A percentile compares a stretch with the other conserved stretches of the same genome.
phyloP scores from a whole-genome alignment of 129 eudicot species.

The Chrysanthemum seticuspe region DNA sequence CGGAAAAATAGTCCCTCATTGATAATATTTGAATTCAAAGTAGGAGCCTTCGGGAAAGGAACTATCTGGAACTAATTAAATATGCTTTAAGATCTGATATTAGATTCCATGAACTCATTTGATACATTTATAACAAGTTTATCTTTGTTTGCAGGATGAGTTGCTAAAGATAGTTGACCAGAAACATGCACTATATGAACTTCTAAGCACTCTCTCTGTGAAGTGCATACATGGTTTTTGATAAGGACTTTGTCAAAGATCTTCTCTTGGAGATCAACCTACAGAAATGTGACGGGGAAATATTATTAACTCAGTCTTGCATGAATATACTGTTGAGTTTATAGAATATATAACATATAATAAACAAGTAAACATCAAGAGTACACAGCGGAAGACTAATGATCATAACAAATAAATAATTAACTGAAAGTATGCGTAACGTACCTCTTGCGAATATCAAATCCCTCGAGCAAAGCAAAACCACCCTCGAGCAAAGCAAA shows the following conservation, averaged over 20 bases:
- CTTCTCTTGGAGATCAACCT: slow-evolving; percentile 53
- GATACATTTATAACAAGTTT: slow-evolving; percentile 1
- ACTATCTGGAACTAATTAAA: neutral
- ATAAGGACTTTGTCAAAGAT: slow-evolving; percentile 89
- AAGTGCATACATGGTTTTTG: slow-evolving; percentile 80
- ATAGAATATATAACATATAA: no score
- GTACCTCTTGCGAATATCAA: no score
- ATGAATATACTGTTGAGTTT: no score
- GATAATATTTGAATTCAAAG: no score
- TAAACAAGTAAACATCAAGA: no score
- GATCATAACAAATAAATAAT: no score
- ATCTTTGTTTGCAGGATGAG: slow-evolving; percentile 56
- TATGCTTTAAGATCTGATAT: neutral
- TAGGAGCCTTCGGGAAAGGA: slow-evolving; percentile 58
- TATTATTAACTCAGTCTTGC: slow-evolving; percentile 59
- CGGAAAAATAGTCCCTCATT: no score
- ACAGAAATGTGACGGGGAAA: slow-evolving; percentile 60
- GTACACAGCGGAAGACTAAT: no score
- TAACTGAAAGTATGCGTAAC: no score
- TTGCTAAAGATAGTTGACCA: slow-evolving; percentile 67
- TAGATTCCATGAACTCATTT: neutral
- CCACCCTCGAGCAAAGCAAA: no score
- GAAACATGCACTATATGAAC: slow-evolving; percentile 72
- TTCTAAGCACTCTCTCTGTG: slow-evolving; percentile 64
- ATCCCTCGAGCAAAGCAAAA: no score